These are phyloP conservation scores for Schizochytrium sp. DNA, from an alignment of 108 stramenopile genomes.

Conservation along the genomic window DNA sequence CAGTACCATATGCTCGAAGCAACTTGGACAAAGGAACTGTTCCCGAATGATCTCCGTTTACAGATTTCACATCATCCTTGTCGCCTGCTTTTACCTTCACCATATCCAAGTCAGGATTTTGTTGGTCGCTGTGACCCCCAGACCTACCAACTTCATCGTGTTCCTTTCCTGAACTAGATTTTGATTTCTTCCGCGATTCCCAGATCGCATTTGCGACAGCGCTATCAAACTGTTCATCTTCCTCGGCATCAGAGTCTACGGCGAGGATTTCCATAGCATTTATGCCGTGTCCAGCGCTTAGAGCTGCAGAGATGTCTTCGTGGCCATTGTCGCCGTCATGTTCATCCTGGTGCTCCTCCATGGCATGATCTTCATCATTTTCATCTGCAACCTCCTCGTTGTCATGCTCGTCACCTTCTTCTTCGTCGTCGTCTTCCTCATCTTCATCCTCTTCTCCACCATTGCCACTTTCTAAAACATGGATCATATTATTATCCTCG, in stretches of 20 bases:
- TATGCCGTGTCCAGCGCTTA: neutral
- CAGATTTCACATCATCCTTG: neutral
- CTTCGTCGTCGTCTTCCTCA: neutral
- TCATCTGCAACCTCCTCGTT: neutral
- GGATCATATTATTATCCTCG: neutral
- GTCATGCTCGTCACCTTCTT: neutral
- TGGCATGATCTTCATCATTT: conserved; percentile 25
- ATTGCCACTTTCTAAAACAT: conserved; percentile 7
- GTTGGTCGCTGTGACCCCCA: too few species aligned
- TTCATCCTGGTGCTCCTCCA: neutral
- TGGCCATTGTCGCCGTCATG: neutral
- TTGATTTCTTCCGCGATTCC: neutral
- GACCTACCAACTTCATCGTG: neutral
- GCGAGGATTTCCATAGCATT: neutral
- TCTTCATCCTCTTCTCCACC: neutral
- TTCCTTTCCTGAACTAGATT: neutral
- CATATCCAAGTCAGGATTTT: too few species aligned
- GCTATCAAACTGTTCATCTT: neutral
- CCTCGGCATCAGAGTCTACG: neutral
- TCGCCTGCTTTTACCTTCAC: neutral
- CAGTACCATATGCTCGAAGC: neutral
- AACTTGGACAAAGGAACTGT: neutral
- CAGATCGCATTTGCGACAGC: too few species aligned
- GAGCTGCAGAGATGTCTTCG: neutral
- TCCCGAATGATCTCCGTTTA: neutral